These are phyloP conservation scores for Zalaria sp. DNA, from an alignment of 2,329 filamentous ascomycete species.

Conservation along the genomic window DNA sequence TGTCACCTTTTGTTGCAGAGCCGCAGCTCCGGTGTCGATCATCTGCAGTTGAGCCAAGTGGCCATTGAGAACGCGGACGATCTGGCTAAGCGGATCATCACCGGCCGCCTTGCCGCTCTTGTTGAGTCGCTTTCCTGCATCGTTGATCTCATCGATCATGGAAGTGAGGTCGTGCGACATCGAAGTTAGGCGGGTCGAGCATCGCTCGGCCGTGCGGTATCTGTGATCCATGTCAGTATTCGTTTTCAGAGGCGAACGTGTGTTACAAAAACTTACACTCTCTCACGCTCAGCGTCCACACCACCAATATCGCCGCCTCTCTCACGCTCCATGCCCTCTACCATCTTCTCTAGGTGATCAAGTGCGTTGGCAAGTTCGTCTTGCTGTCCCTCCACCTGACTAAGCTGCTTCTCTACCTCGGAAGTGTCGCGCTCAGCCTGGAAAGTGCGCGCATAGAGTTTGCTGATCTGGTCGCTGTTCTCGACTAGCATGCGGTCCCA, in stretches of 20 bases:
- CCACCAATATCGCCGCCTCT: slow-evolving; percentile 51
- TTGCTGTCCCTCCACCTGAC: slow-evolving; percentile 82
- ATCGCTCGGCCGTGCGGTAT: slow-evolving; percentile 84
- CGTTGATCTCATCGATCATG: slow-evolving; percentile 98
- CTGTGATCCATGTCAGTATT: slow-evolving; percentile 18
- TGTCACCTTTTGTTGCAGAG: slow-evolving; percentile 68
- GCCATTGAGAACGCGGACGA: slow-evolving; percentile 86
- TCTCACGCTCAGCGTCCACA: slow-evolving; percentile 88
- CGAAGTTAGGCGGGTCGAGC: slow-evolving; percentile 79
- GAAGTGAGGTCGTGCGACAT: slow-evolving; percentile 85
- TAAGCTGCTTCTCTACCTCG: slow-evolving; percentile 85
- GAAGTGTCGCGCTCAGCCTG: slow-evolving; percentile 86
- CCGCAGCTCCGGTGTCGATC: slow-evolving; percentile 75
- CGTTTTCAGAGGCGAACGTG: not conserved
- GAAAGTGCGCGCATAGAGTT: slow-evolving; percentile 80
- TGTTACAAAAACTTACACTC: slow-evolving; percentile 47
- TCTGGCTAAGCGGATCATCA: slow-evolving; percentile 63
- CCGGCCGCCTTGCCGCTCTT: slow-evolving; percentile 59
- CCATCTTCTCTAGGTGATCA: slow-evolving; percentile 80
- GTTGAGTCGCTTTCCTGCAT: slow-evolving; percentile 74
- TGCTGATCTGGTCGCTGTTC: slow-evolving; percentile 89
- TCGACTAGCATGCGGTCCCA: slow-evolving; percentile 92
- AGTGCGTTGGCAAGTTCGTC: slow-evolving; percentile 79
- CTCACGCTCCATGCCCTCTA: slow-evolving; percentile 78
- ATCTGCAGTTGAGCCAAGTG: slow-evolving; percentile 85